Base-by-base conservation (phyloP, 2,329 filamentous ascomycete genomes). In the Nothophoma quercina region DNA sequence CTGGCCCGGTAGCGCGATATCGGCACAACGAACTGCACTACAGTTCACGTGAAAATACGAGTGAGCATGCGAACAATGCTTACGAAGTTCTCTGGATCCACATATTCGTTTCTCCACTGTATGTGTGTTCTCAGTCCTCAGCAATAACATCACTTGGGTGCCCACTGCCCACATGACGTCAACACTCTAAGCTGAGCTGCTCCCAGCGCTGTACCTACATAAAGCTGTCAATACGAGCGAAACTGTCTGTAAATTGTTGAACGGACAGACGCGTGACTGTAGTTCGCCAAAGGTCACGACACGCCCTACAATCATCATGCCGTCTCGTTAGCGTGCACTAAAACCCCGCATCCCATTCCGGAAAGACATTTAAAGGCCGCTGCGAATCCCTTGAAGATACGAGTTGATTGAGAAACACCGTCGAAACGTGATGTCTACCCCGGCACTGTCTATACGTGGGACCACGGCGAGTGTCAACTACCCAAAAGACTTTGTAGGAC, bases 401-500 rank as follows among this genome's bases (percentile, higher is more conserved):
- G n/a, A 23, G 2, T 23, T 22, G 42, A 13, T 18, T 6, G 16
- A 5, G n/a, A 34, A 12, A 2, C 34, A 28, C 9, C n/a, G 15
- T 9, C 16, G 5, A 13, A 2, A 21, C 21, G n/a, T 4, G 25
- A 50, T 50, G 46, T 38, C 46, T 42, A 42, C 46, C 5, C 39
- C 38, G 19, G 32, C 13, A 13, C 32, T 50, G 32, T 50, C 46
- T n/a, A 15, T 10, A 25, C 39, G 46, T 13, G 46, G 46, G 26
- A 43, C 46, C 19, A 32, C 38, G 12, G 38, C 46, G 23, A 43
- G 46, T 13, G 25, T 26, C 18, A 50, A 50, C 15, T 38, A 43
- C 8, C 39, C 38, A 6, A 43, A 50, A 21, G 46, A 50, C 12
- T 50, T 43, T 19, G 46, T 43, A 26, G 8, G 33, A 26, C 18